These are phyloP conservation scores for Vinca minor DNA, from an alignment of 257 asterid species.

Conservation along the genomic window DNA sequence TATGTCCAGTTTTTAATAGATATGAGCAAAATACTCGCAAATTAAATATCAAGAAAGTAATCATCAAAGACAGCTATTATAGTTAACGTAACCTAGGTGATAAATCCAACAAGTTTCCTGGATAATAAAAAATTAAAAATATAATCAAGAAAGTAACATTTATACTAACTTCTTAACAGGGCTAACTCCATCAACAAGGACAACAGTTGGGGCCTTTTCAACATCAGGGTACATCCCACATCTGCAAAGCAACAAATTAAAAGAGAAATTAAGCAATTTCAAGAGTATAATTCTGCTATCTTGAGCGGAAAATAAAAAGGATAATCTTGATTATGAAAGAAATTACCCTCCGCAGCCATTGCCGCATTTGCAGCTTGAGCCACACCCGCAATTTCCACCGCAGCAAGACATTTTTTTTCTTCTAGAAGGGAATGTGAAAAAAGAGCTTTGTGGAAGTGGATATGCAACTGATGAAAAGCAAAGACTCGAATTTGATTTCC, in stretches of 20 bases:
- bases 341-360: slow-evolving; percentile 56
- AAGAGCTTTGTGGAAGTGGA: no score
- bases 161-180: slow-evolving; percentile 19
- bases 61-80: no score
- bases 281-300: no score
- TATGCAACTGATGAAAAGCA: background rate
- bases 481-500: background rate
- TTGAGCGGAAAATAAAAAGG: background rate
- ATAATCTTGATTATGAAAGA: no score
- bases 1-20: no score
- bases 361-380: slow-evolving; percentile 63
- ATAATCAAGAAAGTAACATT: background rate
- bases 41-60: no score
- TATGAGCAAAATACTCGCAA: no score
- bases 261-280: no score
- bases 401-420: slow-evolving; percentile 55
- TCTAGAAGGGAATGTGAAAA: background rate
- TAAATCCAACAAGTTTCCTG: background rate
- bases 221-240: slow-evolving; percentile 28
- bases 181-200: slow-evolving; percentile 22
- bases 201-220: slow-evolving; percentile 9
- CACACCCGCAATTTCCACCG: slow-evolving; percentile 65
- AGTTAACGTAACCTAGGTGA: no score
- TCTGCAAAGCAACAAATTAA: slow-evolving; percentile 9
- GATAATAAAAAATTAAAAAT: background rate